These are phyloP conservation scores for Chamaecyparis obtusa DNA, from an alignment of 75 land plant species.

Conservation along the genomic window DNA sequence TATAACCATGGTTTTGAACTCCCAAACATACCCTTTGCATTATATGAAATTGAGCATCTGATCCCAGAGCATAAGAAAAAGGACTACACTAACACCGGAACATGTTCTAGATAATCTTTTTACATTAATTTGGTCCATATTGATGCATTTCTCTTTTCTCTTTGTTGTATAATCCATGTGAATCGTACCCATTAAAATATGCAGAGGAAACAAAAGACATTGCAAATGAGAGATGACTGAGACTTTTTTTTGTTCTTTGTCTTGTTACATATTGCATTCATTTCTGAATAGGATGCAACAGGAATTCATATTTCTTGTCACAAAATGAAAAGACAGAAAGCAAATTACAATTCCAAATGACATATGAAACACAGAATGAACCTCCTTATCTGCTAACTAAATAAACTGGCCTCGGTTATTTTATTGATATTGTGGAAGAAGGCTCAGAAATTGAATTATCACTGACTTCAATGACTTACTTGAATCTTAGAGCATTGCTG, in stretches of 20 bases:
- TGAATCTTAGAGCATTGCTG: neutral
- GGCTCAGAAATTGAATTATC: neutral
- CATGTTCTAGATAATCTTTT: neutral
- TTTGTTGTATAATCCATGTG: neutral
- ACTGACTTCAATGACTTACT: neutral
- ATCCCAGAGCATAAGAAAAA: conserved; percentile 15
- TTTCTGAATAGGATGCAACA: neutral
- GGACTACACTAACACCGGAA: neutral
- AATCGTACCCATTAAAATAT: neutral
- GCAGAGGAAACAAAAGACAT: neutral
- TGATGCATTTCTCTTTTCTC: neutral
- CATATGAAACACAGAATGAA: neutral
- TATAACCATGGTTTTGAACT: conserved; percentile 23
- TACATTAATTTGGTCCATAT: neutral
- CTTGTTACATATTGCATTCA: neutral
- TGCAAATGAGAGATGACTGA: neutral
- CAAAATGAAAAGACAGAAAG: neutral
- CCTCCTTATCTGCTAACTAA: neutral
- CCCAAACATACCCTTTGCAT: conserved; percentile 24
- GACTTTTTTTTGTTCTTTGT: neutral
- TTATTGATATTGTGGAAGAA: neutral
- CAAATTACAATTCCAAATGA: neutral
- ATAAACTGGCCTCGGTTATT: neutral
- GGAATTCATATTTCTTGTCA: neutral
- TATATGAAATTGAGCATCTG: conserved; percentile 25